Evolutionary conservation across 352 stramenopile genomes (phyloP).

Genomic region (Elongisporangium anandrum): DNA sequence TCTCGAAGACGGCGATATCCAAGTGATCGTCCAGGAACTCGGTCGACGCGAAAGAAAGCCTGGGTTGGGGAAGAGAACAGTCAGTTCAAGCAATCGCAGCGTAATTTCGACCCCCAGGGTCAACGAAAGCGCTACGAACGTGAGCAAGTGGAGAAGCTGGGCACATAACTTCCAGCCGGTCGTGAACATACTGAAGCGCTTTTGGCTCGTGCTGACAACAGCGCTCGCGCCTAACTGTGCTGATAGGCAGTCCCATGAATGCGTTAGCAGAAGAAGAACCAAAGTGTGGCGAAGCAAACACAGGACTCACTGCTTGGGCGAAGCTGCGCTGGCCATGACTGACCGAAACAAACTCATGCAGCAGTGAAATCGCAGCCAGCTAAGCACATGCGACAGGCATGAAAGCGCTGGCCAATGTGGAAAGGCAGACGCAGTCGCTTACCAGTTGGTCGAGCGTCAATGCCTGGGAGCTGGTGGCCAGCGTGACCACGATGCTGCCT

Average conservation of each 20-base stretch:
- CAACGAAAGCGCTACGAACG: constrained; percentile 1
- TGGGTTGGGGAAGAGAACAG: background rate
- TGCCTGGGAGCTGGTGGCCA: background rate
- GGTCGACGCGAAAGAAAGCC: constrained; percentile 3
- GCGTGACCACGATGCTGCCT: constrained; percentile 5
- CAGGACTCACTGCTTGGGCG: constrained; percentile 10
- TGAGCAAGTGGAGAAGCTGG: constrained; percentile 16
- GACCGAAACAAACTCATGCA: constrained; percentile 18
- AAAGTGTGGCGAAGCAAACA: background rate
- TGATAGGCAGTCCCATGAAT: background rate
- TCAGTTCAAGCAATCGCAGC: background rate
- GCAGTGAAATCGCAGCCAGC: constrained; percentile 5
- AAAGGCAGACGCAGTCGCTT: too few species aligned
- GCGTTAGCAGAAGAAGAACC: background rate
- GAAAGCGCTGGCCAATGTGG: background rate
- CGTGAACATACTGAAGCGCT: constrained; percentile 44
- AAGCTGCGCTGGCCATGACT: constrained; percentile 22
- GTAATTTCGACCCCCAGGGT: background rate
- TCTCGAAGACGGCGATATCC: constrained; percentile 9
- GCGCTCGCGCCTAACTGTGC: constrained; percentile 2
- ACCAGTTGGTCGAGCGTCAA: constrained; percentile 16
- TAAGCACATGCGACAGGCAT: background rate
- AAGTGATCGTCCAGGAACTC: constrained; percentile 14
- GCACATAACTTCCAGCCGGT: constrained; percentile 39
- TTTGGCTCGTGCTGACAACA: constrained; percentile 14